Percentiles rank a stretch among this genome's conserved stretches.
phyloP scores from a whole-genome alignment of 1,284 basidiomycete genomes.

The Pisolithus thermaeus region DNA sequence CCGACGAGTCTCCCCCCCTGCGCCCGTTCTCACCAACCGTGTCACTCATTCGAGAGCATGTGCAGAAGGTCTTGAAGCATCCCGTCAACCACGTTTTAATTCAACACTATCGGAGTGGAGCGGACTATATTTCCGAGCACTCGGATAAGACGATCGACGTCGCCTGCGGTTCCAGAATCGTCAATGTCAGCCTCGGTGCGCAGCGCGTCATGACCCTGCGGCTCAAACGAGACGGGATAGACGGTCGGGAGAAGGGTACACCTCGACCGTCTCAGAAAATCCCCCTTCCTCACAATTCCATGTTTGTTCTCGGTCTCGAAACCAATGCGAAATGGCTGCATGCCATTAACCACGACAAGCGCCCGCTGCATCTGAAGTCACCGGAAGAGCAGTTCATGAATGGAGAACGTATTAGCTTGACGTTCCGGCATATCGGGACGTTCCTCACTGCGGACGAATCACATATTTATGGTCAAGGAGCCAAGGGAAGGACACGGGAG shows the following conservation, averaged over 20 bases:
- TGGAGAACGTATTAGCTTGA: slow-evolving; percentile 70
- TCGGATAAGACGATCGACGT: slow-evolving; percentile 79
- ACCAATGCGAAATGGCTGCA: slow-evolving; percentile 71
- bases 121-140: slow-evolving; percentile 77
- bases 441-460: slow-evolving; percentile 49
- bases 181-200: slow-evolving; percentile 72
- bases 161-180: slow-evolving; percentile 60
- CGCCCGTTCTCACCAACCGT: slow-evolving; percentile 62
- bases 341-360: slow-evolving; percentile 65
- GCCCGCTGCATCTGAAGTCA: slow-evolving; percentile 45
- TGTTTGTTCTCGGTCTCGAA: slow-evolving; percentile 67
- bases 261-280: slow-evolving; percentile 50
- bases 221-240: slow-evolving; percentile 46
- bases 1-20: slow-evolving; percentile 66
- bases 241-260: slow-evolving; percentile 17
- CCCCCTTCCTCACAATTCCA: slow-evolving; percentile 68
- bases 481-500: slow-evolving; percentile 49
- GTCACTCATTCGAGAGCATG: slow-evolving; percentile 51
- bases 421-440: slow-evolving; percentile 70
- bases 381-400: slow-evolving; percentile 44
- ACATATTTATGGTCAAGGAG: slow-evolving; percentile 65
- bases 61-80: slow-evolving; percentile 48
- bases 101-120: slow-evolving; percentile 67
- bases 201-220: slow-evolving; percentile 66
- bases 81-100: slow-evolving; percentile 75